Evolutionary conservation across 2,329 filamentous ascomycete species (phyloP).

Genomic region (Hymenoscyphus scutula): DNA sequence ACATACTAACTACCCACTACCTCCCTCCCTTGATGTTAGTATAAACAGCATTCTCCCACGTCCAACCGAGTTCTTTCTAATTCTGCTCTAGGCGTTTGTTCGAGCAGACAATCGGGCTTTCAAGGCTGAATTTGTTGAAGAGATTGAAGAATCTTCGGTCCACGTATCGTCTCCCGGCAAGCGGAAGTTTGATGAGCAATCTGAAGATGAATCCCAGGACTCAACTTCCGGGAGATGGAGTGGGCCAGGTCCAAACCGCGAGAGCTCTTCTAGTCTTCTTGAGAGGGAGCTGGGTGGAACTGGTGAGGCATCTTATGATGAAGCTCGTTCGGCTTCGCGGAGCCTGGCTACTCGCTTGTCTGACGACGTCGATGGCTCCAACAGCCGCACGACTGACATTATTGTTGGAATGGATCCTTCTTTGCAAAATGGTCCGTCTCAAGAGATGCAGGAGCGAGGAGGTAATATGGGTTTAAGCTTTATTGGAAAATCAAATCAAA

Average conservation of each 20-base stretch:
- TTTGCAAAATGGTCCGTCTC: constrained; percentile 8
- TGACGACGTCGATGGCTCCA: constrained; percentile 13
- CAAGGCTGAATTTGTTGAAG: constrained; percentile 45
- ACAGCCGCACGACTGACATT: constrained; percentile 15
- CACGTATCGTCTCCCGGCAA: constrained; percentile 29
- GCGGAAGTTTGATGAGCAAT: constrained; percentile 30
- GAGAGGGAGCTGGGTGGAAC: constrained; percentile 13
- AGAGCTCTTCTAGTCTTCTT: constrained; percentile 9
- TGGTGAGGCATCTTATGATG: constrained; percentile 3
- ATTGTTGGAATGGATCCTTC: constrained; percentile 31
- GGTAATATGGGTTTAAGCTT: constrained; percentile 19
- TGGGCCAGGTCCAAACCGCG: constrained; percentile 9
- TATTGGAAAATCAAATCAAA: constrained; percentile 21
- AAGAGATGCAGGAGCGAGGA: constrained; percentile 35
- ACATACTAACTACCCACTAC: constrained; percentile 38
- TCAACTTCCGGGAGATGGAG: constrained; percentile 7
- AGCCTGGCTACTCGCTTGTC: constrained; percentile 8
- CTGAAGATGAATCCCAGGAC: constrained; percentile 12
- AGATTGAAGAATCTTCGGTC: constrained; percentile 12
- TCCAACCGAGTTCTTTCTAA: constrained; percentile 21
- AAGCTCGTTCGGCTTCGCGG: constrained; percentile 8
- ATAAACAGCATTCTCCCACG: not conserved
- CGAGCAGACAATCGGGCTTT: constrained; percentile 53
- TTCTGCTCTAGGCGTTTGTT: constrained; percentile 44
- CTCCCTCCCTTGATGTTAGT: constrained; percentile 41